Base-by-base conservation (phyloP, 352 stramenopile species). In the Pythium graminicola region DNA sequence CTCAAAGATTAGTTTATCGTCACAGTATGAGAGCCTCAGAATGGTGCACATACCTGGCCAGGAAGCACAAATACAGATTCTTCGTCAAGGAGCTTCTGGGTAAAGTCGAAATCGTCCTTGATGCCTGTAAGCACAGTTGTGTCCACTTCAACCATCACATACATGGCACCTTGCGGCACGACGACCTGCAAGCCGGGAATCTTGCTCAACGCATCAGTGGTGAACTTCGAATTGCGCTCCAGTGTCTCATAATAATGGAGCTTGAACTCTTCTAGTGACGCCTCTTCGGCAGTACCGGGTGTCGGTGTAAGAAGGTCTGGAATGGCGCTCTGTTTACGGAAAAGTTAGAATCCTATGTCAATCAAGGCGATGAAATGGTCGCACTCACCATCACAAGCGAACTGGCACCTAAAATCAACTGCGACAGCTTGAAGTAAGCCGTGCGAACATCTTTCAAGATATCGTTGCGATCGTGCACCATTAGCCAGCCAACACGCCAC, bases 61-160 rank as follows among this genome's bases (percentile, higher is more conserved):
- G 95, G 95, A 28, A 99, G 67, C 10, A 98, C 85, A 49, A 98
- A 93, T 7, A 99, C 84, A 31, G 92, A 97, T 64, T 99, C 92
- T 79, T 99, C 93, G 33, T 96, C 70, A 2, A 98, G 67, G 9
- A 99, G 73, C 60, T 93, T 86, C 58, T 90, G 80, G n/a, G 89
- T 94, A 47, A 98, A 97, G 51, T 94, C 89, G 6, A 96, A 70
- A 64, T 98, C 95, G 67, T 97, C 77, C 36, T 85, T 61, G 60
- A 98, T 89, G 39, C 79, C 85, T 16, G 76, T 80, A 29, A 97
- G 70, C 16, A 80, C 39, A 20, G 57, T 57, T 0, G 73, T 76
- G 56, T 93, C 72, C 45, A 22, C 53, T 43, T 63, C n/a, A 38
- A 67, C 79, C 86, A 98, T 97, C 11, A 85, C 79, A 61, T 99